Evolutionary conservation across 2,329 filamentous ascomycete genomes (phyloP).

Genomic region (Penicillium sp.): DNA sequence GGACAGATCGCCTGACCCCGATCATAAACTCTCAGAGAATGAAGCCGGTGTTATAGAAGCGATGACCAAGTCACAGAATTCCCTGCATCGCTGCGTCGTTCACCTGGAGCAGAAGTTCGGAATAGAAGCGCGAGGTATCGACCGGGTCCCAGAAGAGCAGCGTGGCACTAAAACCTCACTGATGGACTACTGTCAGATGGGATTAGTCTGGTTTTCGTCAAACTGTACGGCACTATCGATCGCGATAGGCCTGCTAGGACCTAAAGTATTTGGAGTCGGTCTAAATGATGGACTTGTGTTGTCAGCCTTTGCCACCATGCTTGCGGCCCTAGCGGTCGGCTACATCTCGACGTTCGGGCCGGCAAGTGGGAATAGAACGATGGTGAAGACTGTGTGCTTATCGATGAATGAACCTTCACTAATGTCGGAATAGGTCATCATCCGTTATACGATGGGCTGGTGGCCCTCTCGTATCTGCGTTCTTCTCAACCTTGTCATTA

Average conservation of each 20-base stretch:
- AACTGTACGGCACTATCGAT: background rate
- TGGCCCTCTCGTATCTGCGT: background rate
- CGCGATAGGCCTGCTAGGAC: background rate
- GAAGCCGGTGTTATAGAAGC: no score
- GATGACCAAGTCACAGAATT: no score
- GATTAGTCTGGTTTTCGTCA: background rate
- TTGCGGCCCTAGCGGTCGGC: background rate
- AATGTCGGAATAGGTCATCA: background rate
- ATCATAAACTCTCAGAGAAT: no score
- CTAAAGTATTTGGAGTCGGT: background rate
- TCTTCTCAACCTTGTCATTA: background rate
- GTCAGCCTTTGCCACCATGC: background rate
- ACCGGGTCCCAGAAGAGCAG: background rate
- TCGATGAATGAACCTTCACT: background rate
- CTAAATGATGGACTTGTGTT: background rate
- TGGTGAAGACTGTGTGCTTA: background rate
- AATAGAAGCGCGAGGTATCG: background rate
- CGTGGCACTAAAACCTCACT: background rate
- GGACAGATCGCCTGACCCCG: no score
- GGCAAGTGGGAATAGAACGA: background rate
- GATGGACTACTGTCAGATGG: background rate
- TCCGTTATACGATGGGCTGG: background rate
- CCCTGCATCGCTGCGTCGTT: no score
- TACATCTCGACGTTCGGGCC: background rate
- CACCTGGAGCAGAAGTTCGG: background rate